phyloP scores from a whole-genome alignment of 306 rosid species.

The Fagus crenata region DNA sequence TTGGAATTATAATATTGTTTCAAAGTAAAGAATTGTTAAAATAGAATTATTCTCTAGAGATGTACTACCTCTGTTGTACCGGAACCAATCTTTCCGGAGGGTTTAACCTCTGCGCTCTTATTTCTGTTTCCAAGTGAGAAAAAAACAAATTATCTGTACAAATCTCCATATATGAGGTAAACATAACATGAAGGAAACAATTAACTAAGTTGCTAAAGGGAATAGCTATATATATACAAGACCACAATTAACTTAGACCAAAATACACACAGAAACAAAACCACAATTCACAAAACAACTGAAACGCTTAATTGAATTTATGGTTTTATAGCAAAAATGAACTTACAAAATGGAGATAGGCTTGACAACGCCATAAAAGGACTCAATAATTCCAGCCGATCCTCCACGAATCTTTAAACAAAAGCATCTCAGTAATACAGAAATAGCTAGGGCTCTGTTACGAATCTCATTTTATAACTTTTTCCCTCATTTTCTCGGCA shows the following conservation, averaged over 20 bases:
- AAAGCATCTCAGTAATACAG: neutral
- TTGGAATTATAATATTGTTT: too few relatives aligned
- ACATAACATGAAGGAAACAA: neutral
- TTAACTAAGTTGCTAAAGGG: too few relatives aligned
- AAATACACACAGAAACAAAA: too few relatives aligned
- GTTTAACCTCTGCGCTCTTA: constrained; percentile 57
- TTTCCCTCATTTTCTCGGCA: constrained; percentile 10
- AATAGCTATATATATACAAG: too few relatives aligned
- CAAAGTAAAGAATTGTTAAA: constrained; percentile 3
- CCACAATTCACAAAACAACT: too few relatives aligned
- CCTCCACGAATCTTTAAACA: constrained; percentile 83
- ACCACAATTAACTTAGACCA: too few relatives aligned
- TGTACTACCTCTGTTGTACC: constrained; percentile 81
- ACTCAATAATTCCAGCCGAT: constrained; percentile 80
- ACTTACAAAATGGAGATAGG: constrained; percentile 79
- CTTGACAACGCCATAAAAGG: constrained; percentile 76
- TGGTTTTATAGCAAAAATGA: too few relatives aligned
- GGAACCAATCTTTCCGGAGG: constrained; percentile 80
- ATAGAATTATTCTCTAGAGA: constrained; percentile 6
- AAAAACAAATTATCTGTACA: constrained; percentile 26
- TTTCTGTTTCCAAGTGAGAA: constrained; percentile 61
- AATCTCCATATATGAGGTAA: constrained; percentile 20
- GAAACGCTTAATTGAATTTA: too few relatives aligned
- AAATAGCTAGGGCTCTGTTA: too few relatives aligned
- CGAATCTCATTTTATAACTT: neutral